Evolutionary conservation across 495 filamentous ascomycete species (phyloP).

Genomic region (Pseudotulostoma volvatum): DNA sequence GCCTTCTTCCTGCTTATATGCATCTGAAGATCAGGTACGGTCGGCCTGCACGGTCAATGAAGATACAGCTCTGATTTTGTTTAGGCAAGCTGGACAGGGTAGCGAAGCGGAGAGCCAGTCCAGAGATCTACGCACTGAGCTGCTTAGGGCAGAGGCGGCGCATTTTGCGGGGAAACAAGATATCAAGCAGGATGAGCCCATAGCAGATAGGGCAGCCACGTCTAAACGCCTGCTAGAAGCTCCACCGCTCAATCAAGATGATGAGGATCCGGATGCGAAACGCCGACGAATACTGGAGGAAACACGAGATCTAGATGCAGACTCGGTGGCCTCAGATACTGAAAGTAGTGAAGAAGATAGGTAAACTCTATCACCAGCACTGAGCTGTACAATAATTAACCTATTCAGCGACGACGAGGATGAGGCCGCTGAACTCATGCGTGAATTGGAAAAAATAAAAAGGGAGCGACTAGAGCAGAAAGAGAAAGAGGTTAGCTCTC

Average conservation of each 20-base stretch:
- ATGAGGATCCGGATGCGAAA: constrained; percentile 60
- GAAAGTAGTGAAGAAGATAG: constrained; percentile 61
- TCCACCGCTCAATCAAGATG: constrained; percentile 19
- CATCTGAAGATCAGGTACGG: constrained; percentile 69
- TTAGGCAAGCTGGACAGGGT: constrained; percentile 73
- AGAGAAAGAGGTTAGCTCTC: constrained; percentile 50
- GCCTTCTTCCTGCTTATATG: constrained; percentile 82
- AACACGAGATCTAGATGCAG: constrained; percentile 77
- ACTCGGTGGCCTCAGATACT: constrained; percentile 53
- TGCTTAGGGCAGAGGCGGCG: constrained; percentile 72
- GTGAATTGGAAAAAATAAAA: constrained; percentile 90
- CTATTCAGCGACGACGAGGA: constrained; percentile 57
- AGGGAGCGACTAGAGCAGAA: constrained; percentile 72
- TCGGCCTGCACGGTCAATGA: too few species aligned
- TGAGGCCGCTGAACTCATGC: constrained; percentile 74
- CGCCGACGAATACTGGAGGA: constrained; percentile 76
- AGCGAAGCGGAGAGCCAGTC: constrained; percentile 54
- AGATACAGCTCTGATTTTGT: too few species aligned
- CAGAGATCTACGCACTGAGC: constrained; percentile 80
- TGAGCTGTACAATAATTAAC: too few species aligned
- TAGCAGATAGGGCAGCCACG: constrained; percentile 19
- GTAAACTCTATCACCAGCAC: constrained; percentile 12
- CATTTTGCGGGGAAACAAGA: constrained; percentile 77
- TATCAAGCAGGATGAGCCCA: constrained; percentile 25
- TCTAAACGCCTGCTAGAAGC: constrained; percentile 55